Conservation (phyloP, 1,139 yeast species). For the Yamadazyma trypodendri region DNA sequence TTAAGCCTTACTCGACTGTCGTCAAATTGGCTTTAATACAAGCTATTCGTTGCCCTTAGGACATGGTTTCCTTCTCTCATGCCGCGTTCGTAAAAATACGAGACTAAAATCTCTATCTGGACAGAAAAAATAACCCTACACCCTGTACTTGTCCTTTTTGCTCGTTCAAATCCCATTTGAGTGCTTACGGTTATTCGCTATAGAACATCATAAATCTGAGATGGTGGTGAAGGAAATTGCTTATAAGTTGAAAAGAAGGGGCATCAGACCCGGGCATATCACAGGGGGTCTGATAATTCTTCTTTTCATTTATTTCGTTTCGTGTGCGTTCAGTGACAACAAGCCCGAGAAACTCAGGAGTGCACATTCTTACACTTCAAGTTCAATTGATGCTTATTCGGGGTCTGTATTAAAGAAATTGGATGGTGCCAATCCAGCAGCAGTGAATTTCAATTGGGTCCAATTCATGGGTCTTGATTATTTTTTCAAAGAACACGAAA, state of each 20-base stretch:
- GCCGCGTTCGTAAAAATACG: constrained; percentile 1
- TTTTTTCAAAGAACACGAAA: constrained; percentile 10
- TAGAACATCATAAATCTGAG: background rate
- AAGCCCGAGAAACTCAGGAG: background rate
- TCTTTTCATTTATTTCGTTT: background rate
- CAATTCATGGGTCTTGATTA: constrained; percentile 12
- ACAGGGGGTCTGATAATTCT: background rate
- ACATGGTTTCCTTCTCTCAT: background rate
- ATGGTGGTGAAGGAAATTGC: background rate
- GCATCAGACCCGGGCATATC: constrained; percentile 1
- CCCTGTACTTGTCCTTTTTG: too few species aligned
- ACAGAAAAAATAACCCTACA: too few species aligned
- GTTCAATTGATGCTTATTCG: constrained; percentile 10
- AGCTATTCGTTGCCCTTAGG: too few species aligned
- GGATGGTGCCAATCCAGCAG: background rate
- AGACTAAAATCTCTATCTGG: background rate
- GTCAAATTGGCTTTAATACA: too few species aligned
- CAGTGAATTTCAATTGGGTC: constrained; percentile 15
- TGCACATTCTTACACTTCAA: constrained; percentile 3
- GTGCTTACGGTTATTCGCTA: too few species aligned
- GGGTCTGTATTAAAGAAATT: constrained; percentile 5
- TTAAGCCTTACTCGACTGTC: too few species aligned
- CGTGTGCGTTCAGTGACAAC: background rate
- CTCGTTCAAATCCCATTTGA: too few species aligned
- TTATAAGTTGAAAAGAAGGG: background rate